phyloP scores from a whole-genome alignment of 495 filamentous ascomycete genomes.

The Penicillium turbatum region DNA sequence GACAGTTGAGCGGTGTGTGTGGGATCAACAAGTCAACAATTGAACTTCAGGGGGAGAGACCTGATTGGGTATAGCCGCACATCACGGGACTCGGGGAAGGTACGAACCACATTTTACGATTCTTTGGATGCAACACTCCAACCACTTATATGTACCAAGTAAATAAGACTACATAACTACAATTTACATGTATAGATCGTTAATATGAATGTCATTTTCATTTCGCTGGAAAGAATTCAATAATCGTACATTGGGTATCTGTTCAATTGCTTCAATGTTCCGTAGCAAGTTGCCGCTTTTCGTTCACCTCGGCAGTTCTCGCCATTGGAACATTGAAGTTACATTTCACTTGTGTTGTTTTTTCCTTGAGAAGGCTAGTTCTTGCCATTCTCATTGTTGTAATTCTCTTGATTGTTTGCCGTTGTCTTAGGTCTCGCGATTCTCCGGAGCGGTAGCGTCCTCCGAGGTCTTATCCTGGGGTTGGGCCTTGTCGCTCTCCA shows the following conservation, averaged over 20 bases:
- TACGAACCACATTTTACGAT: slow-evolving; percentile 30
- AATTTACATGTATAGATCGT: no score
- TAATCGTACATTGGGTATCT: slow-evolving; percentile 2
- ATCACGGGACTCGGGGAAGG: slow-evolving; percentile 28
- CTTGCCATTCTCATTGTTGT: background rate
- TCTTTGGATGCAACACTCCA: slow-evolving; percentile 1
- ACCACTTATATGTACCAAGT: background rate
- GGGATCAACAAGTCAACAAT: slow-evolving; percentile 36
- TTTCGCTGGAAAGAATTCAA: background rate
- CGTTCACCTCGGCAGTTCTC: background rate
- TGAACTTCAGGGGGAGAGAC: slow-evolving; percentile 26
- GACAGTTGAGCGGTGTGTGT: slow-evolving; percentile 34
- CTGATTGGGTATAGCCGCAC: slow-evolving; percentile 24
- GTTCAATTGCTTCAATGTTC: background rate
- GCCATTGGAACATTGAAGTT: background rate
- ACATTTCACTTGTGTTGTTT: background rate
- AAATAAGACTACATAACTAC: no score
- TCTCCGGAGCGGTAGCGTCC: background rate
- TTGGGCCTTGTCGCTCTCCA: slow-evolving; percentile 41
- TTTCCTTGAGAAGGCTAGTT: no score
- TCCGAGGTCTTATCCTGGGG: slow-evolving; percentile 14
- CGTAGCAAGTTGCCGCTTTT: background rate
- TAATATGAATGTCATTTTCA: no score
- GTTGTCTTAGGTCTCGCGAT: background rate
- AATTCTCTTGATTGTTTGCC: no score